Evolutionary conservation across 805 yeast genomes (phyloP).

Genomic region (Starmerella bombi): DNA sequence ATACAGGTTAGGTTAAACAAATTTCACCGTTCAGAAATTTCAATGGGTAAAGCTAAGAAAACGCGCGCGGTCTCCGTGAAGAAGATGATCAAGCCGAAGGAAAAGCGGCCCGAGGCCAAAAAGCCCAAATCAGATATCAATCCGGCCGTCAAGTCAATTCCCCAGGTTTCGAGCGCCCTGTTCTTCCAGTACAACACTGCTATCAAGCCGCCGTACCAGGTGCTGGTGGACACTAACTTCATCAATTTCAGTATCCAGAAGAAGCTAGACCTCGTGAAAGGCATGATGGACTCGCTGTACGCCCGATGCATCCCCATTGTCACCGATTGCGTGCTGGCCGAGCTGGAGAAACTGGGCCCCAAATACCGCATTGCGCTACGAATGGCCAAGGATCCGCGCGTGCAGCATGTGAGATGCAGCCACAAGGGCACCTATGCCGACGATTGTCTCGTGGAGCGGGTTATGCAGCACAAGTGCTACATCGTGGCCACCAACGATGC

Average conservation of each 20-base stretch:
- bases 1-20: neutral
- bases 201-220: constrained; percentile 96
- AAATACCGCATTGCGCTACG: constrained; percentile 85
- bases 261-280: constrained; percentile 86
- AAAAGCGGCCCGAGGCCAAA: constrained; percentile 38
- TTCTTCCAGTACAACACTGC: constrained; percentile 91
- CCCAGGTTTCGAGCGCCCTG: constrained; percentile 90
- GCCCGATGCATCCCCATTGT: constrained; percentile 93
- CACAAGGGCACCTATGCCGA: constrained; percentile 97
- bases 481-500: constrained; percentile 98
- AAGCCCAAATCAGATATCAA: constrained; percentile 28
- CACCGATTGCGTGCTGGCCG: constrained; percentile 97
- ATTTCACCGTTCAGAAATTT: neutral
- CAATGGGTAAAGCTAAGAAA: constrained; percentile 93
- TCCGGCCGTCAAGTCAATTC: constrained; percentile 62
- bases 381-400: constrained; percentile 86
- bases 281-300: constrained; percentile 89
- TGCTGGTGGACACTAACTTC: constrained; percentile 89
- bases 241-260: constrained; percentile 93
- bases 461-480: constrained; percentile 90
- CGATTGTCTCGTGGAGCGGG: constrained; percentile 88
- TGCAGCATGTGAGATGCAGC: constrained; percentile 71
- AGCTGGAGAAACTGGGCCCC: constrained; percentile 89
- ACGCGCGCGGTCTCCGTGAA: constrained; percentile 94
- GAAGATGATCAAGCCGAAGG: constrained; percentile 63